These are phyloP conservation scores for Euphrasia confusa DNA, from an alignment of 257 asterid species.

Conservation along the genomic window DNA sequence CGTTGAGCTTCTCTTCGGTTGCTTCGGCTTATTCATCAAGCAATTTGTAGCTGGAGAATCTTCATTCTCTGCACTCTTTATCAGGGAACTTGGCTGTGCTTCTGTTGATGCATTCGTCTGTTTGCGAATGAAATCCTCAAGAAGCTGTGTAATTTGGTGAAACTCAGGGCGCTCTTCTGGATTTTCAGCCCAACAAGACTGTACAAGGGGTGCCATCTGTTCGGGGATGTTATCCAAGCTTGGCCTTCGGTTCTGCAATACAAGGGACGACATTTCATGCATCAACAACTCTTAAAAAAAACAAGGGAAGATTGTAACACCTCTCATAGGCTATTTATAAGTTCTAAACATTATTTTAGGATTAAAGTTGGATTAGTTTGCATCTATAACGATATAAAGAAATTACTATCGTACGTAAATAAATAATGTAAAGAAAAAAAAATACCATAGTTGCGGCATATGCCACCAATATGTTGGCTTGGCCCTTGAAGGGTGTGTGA, in stretches of 20 bases:
- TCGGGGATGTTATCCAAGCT: conserved; percentile 47
- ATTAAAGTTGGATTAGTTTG: neutral
- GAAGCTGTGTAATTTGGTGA: conserved; percentile 36
- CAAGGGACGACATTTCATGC: neutral
- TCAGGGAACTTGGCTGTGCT: conserved; percentile 8
- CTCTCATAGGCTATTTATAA: neutral
- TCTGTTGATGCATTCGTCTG: conserved; percentile 12
- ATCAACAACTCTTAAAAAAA: neutral
- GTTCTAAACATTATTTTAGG: neutral
- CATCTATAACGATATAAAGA: neutral
- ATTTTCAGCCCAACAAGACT: conserved; percentile 58
- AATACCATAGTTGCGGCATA: conserved; percentile 55
- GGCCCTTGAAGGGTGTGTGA: conserved; percentile 52
- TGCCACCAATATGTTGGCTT: conserved; percentile 49
- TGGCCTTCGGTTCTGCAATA: conserved; percentile 53
- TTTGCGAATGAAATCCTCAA: conserved; percentile 28
- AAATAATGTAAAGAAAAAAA: neutral
- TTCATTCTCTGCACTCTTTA: conserved; percentile 21
- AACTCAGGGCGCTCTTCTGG: conserved; percentile 62
- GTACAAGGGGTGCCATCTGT: conserved; percentile 39
- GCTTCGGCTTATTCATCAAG: conserved; percentile 28
- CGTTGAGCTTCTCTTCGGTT: conserved; percentile 24
- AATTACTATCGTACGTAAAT: neutral
- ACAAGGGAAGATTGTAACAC: neutral
- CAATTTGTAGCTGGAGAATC: conserved; percentile 31